Conservation (phyloP, 176 grass and related monocot species). For the Oryza officinalis region DNA sequence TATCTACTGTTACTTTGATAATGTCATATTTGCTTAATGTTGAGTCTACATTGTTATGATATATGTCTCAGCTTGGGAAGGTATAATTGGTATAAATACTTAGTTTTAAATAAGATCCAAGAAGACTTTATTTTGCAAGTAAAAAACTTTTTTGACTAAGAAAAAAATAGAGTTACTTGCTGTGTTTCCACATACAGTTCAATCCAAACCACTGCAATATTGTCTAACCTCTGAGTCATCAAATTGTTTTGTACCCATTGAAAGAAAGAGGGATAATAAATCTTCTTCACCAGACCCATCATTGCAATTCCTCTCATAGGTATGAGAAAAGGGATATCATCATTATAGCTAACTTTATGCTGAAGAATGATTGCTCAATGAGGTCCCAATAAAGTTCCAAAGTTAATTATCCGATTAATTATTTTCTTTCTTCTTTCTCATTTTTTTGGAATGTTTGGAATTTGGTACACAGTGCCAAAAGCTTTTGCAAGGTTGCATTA, state of each 20-base stretch:
- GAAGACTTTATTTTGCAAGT: too few species aligned
- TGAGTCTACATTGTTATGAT: too few species aligned
- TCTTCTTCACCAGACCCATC: constrained; percentile 30
- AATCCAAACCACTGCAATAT: not conserved
- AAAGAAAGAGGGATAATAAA: constrained; percentile 9
- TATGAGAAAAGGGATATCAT: constrained; percentile 24
- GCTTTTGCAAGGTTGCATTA: not conserved
- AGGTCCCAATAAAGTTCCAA: constrained; percentile 11
- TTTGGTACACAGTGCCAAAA: not conserved
- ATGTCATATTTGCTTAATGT: too few species aligned
- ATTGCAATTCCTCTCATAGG: constrained; percentile 23
- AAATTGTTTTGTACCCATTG: not conserved
- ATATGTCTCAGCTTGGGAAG: too few species aligned
- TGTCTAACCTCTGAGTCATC: not conserved
- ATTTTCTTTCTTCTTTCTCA: not conserved
- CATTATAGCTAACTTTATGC: constrained; percentile 40
- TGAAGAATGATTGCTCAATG: constrained; percentile 24
- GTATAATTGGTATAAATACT: too few species aligned
- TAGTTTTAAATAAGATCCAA: too few species aligned
- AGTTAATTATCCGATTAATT: not conserved
- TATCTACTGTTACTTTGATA: too few species aligned
- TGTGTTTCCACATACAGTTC: not conserved
- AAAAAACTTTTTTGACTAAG: not conserved
- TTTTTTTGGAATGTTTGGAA: not conserved
- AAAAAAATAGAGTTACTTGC: not conserved